Base-by-base conservation (phyloP, 805 yeast genomes). In the Danielozyma ontarioensis region DNA sequence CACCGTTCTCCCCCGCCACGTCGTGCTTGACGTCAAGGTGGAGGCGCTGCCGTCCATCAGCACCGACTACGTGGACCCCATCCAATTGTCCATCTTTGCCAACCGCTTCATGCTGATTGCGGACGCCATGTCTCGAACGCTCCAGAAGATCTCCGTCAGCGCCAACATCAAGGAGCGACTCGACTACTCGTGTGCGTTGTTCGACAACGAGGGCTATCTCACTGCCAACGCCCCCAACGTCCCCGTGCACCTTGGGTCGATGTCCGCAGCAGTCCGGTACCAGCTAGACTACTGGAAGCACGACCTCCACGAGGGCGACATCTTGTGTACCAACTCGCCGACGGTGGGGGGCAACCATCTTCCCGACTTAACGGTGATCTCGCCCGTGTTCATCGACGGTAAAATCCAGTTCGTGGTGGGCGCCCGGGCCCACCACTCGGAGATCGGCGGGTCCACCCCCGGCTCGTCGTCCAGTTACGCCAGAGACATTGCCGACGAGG, bases 101-200 rank as follows among this genome's bases (percentile, higher is more conserved):
- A 88, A 84, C 55, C 65, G 94, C 39, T 85, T 85, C 55, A 84
- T 85, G 90, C 87, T 86, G 41, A 84, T 86, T 54, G 95, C 95
- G 6, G 94, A 85, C 46, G 90, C 83, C 51, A 85, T 85, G 95
- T 90, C 94, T 25, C 74, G 73, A 24, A 81, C 89, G 4, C 63
- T 85, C 35, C 83, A 83, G 43, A 81, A 82, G 57, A 85, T 93
- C 0, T 71, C 90, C 2, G 87, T 85, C 7, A 78, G 87, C 4
- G 83, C 89, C 2, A 85, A 85, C 49, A 89, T 85, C 25, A 85
- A 85, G 50, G 95, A 85, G 51, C 64, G 95, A 33, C 60, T 84
- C 23, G 95, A 85, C 53, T 85, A 82, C 54, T 81, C 89, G 19
- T 85, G 95, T 64, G 95, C 95, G 2, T 57, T 85, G 15, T 85